These are phyloP conservation scores for Leccinum subrobustum DNA, from an alignment of 1,284 basidiomycete species.

Conservation along the genomic window DNA sequence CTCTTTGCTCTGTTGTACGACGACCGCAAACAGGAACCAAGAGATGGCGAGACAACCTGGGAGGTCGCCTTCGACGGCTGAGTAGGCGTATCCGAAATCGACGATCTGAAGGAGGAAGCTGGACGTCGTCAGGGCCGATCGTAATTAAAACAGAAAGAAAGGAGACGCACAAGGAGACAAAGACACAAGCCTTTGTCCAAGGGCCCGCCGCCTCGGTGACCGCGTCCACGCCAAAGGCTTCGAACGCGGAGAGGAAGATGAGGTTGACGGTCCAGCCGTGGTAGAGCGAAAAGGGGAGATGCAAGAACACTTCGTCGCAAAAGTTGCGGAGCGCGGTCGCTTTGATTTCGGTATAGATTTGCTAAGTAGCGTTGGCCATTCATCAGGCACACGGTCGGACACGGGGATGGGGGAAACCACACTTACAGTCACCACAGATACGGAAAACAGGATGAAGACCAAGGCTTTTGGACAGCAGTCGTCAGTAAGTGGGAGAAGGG, in stretches of 20 bases:
- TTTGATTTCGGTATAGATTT: constrained; percentile 92
- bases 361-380: constrained; percentile 35
- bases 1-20: constrained; percentile 60
- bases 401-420: not conserved
- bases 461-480: constrained; percentile 53
- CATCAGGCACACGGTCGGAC: not conserved
- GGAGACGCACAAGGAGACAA: constrained; percentile 66
- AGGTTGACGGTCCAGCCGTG: constrained; percentile 94
- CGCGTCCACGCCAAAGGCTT: constrained; percentile 87
- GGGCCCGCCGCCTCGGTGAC: constrained; percentile 66
- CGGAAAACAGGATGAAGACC: constrained; percentile 81
- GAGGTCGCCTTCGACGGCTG: constrained; percentile 86
- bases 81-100: constrained; percentile 88
- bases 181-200: constrained; percentile 90
- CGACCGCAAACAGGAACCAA: constrained; percentile 84
- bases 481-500: constrained; percentile 4
- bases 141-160: not conserved
- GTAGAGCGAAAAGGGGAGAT: constrained; percentile 89
- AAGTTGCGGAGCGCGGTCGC: constrained; percentile 63
- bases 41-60: constrained; percentile 85
- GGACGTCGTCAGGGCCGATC: too few species aligned
- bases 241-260: constrained; percentile 84
- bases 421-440: constrained; percentile 69
- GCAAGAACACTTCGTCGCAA: constrained; percentile 77
- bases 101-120: constrained; percentile 88